phyloP scores from a whole-genome alignment of 2,329 filamentous ascomycete genomes.

The Cytospora chrysosperma region DNA sequence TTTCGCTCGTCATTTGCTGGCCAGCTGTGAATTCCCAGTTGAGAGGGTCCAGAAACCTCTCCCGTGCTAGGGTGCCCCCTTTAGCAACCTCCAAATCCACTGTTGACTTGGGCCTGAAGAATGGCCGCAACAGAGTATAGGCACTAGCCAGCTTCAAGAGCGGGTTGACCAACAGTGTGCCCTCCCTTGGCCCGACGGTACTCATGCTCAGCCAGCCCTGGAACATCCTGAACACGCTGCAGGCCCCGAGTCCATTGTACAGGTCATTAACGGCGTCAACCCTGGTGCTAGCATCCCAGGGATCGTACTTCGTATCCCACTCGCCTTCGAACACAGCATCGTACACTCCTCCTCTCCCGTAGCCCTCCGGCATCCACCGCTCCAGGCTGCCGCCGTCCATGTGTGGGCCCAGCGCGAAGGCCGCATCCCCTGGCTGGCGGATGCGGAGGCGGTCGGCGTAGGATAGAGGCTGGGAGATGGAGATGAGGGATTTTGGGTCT shows the following conservation, averaged over 20 bases:
- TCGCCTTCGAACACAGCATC: conserved; percentile 67
- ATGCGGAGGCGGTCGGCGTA: conserved; percentile 75
- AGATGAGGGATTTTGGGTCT: conserved; percentile 40
- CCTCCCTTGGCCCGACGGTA: conserved; percentile 68
- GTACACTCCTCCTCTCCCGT: conserved; percentile 68
- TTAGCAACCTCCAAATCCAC: conserved; percentile 5
- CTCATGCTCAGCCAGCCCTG: conserved; percentile 89
- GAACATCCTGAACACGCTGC: conserved; percentile 82
- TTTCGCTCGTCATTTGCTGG: conserved; percentile 49
- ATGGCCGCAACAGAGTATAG: conserved; percentile 80
- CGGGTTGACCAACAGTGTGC: conserved; percentile 80
- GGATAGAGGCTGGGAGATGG: conserved; percentile 54
- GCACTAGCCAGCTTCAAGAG: conserved; percentile 72
- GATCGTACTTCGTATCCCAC: conserved; percentile 75
- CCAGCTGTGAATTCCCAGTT: conserved; percentile 61
- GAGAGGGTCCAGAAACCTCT: conserved; percentile 42
- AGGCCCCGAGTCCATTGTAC: conserved; percentile 79
- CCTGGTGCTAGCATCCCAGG: conserved; percentile 74
- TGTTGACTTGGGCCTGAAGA: conserved; percentile 57
- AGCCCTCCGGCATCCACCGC: conserved; percentile 70
- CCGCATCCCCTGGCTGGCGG: conserved; percentile 66
- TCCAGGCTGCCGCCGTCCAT: conserved; percentile 73
- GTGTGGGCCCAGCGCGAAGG: conserved; percentile 72
- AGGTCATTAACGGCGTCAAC: conserved; percentile 69
- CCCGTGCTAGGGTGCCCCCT: conserved; percentile 28